Percentiles rank a stretch among this genome's conserved stretches.
Evolutionary conservation across 148 eudicot genomes (phyloP).

Genomic region (Limonium bicolor): DNA sequence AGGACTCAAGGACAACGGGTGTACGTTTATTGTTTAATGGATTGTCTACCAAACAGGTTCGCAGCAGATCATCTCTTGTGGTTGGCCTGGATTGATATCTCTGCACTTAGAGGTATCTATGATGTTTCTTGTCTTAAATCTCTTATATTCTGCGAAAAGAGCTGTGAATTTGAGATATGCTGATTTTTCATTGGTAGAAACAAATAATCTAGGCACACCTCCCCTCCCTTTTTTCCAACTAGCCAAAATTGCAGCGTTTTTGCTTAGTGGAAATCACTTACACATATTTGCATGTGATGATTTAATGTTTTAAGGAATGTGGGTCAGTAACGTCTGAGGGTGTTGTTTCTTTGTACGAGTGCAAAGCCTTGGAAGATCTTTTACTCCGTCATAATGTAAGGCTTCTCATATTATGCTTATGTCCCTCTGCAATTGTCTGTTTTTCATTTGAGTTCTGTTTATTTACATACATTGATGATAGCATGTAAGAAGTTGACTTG

Average conservation of each 20-base stretch:
- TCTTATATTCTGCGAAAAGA: not conserved
- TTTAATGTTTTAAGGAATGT: constrained; percentile 48
- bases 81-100: constrained; percentile 80
- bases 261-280: not conserved
- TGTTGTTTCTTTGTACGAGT: constrained; percentile 33
- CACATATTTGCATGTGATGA: not conserved
- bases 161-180: not conserved
- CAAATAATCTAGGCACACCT: too few relatives aligned
- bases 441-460: not conserved
- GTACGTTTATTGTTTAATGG: not conserved
- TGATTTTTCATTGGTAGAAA: too few relatives aligned
- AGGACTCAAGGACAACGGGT: not conserved
- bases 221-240: not conserved
- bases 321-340: constrained; percentile 61
- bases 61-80: constrained; percentile 56
- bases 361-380: constrained; percentile 72
- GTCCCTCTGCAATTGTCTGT: not conserved
- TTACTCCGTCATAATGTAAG: constrained; percentile 76
- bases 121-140: not conserved
- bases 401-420: constrained; percentile 7
- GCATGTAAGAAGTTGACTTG: not conserved
- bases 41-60: constrained; percentile 29
- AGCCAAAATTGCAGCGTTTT: not conserved
- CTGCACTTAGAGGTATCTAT: constrained; percentile 64
- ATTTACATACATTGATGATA: not conserved